Evolutionary conservation across 805 yeast species (phyloP).

Genomic region (Starmerella ratchasimensis): DNA sequence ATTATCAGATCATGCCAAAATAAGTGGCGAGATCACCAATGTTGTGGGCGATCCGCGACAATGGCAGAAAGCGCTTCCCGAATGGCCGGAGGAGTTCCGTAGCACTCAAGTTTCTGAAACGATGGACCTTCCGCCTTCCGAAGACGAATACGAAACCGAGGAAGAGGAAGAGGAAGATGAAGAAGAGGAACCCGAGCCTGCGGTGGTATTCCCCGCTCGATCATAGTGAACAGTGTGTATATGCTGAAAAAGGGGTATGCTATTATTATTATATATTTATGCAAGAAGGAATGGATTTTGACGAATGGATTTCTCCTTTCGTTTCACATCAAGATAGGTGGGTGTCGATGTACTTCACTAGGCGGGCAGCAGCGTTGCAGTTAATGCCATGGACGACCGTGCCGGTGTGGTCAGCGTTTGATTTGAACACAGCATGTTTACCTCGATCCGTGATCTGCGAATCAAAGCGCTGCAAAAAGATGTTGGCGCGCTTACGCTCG

Average conservation of each 20-base stretch:
- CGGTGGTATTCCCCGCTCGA: no score
- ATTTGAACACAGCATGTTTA: constrained; percentile 2
- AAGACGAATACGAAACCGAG: constrained; percentile 19
- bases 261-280: no score
- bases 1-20: constrained; percentile 17
- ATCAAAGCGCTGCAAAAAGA: constrained; percentile 8
- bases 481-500: constrained; percentile 8
- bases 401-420: neutral
- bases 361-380: no score
- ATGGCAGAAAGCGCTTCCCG: constrained; percentile 27
- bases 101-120: constrained; percentile 14
- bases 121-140: constrained; percentile 20
- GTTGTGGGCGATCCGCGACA: constrained; percentile 24
- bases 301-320: no score
- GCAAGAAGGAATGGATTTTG: no score
- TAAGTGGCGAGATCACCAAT: constrained; percentile 26
- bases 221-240: no score
- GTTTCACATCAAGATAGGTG: no score
- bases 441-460: constrained; percentile 1
- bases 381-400: no score
- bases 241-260: no score
- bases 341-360: no score
- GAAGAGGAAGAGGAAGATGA: neutral
- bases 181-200: no score
- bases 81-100: constrained; percentile 22